A percentile compares a stretch with the other conserved stretches of the same genome.
These are phyloP conservation scores for Penicillium sp. DNA, from an alignment of 2,329 filamentous ascomycete species.

Conservation along the genomic window DNA sequence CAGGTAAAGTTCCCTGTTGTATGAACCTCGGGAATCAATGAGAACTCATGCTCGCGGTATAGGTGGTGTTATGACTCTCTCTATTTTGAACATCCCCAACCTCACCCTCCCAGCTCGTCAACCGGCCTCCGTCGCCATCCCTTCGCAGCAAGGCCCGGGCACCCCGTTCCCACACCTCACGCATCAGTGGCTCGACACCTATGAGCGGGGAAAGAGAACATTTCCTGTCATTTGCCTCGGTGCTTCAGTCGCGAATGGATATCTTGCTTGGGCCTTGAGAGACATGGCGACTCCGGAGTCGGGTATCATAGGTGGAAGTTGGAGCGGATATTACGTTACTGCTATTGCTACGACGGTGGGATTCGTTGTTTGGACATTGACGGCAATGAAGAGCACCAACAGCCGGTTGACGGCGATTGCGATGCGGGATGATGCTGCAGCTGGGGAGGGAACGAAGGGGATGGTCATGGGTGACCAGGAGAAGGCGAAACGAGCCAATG, in stretches of 20 bases:
- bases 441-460: conserved; percentile 20
- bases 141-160: conserved; percentile 15
- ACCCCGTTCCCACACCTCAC: conserved; percentile 26
- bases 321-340: conserved; percentile 20
- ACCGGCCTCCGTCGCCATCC: conserved; percentile 2
- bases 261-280: conserved; percentile 31
- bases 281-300: conserved; percentile 7
- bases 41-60: background rate
- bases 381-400: conserved; percentile 28
- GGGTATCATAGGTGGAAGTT: conserved; percentile 7
- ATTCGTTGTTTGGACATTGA: conserved; percentile 29
- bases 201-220: conserved; percentile 55
- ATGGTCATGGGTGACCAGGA: conserved; percentile 21
- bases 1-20: conserved; percentile 6
- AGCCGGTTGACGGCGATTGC: conserved; percentile 26
- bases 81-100: conserved; percentile 21
- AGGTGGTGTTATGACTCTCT: conserved; percentile 30
- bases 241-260: conserved; percentile 54
- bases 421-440: conserved; percentile 21
- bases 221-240: conserved; percentile 53
- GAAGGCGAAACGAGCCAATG: conserved; percentile 15
- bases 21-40: background rate
- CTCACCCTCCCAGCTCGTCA: conserved; percentile 20
- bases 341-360: conserved; percentile 24
- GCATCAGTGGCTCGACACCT: conserved; percentile 31